These are phyloP conservation scores for Dendrothele bispora DNA, from an alignment of 768 basidiomycete genomes.

Conservation along the genomic window DNA sequence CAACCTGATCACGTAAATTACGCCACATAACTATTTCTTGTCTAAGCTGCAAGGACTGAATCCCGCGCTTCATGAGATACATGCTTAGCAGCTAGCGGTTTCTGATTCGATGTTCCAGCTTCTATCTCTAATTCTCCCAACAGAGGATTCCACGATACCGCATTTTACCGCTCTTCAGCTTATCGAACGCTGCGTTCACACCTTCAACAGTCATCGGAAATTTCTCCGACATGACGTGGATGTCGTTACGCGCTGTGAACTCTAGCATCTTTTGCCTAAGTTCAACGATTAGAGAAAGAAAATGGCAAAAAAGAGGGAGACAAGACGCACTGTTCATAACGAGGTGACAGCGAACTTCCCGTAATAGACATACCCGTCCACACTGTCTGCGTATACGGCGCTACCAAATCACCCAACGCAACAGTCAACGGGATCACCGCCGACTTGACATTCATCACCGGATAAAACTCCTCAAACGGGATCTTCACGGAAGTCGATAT, in stretches of 20 bases:
- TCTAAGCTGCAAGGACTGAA: no score
- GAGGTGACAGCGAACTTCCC: neutral
- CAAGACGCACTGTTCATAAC: conserved; percentile 2
- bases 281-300: no score
- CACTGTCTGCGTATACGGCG: conserved; percentile 20
- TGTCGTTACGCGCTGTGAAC: conserved; percentile 27
- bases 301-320: no score
- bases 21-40: no score
- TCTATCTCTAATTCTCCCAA: no score
- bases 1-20: no score
- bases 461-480: conserved; percentile 16
- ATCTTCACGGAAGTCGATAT: conserved; percentile 24
- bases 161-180: conserved; percentile 22
- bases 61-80: no score
- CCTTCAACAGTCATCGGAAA: conserved; percentile 29
- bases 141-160: conserved; percentile 31
- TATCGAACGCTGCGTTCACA: conserved; percentile 25
- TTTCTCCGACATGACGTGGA: conserved; percentile 24
- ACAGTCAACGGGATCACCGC: conserved; percentile 26
- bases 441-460: conserved; percentile 21
- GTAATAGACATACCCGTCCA: conserved; percentile 13
- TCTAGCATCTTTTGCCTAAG: conserved; percentile 25
- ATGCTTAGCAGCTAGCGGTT: no score
- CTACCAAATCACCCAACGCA: conserved; percentile 16
- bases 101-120: no score